Conservation (phyloP, 495 filamentous ascomycete genomes). For the Usnea hakonensis region DNA sequence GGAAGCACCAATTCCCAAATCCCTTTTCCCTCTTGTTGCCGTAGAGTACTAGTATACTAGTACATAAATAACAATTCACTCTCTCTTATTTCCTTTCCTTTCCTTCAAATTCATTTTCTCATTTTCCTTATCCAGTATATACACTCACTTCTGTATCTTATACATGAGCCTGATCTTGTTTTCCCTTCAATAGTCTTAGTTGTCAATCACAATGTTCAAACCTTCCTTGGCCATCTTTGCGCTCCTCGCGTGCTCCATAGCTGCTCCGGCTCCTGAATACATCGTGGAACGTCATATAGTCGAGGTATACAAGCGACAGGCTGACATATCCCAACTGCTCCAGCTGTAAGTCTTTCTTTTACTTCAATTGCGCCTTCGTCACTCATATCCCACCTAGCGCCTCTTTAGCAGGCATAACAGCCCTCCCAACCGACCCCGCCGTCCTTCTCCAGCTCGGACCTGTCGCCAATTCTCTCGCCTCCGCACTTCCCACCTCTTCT, state of each 20-base stretch:
- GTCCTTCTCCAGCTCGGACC: constrained; percentile 23
- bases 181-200: background rate
- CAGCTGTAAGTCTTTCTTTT: constrained; percentile 10
- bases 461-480: constrained; percentile 21
- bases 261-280: constrained; percentile 5
- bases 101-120: background rate
- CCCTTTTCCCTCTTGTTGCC: no score
- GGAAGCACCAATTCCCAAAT: background rate
- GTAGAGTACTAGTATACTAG: no score
- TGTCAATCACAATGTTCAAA: constrained; percentile 1
- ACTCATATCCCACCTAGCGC: constrained; percentile 14
- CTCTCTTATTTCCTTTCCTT: background rate
- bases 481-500: constrained; percentile 25
- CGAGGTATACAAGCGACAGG: constrained; percentile 19
- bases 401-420: constrained; percentile 24
- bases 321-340: constrained; percentile 18
- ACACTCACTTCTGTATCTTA: background rate
- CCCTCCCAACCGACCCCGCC: constrained; percentile 27
- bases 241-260: background rate
- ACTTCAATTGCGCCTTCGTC: constrained; percentile 6
- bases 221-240: background rate
- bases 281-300: constrained; percentile 16
- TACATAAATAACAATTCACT: constrained; percentile 2
- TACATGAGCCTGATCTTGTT: background rate
- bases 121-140: background rate